Evolutionary conservation across 2,329 filamentous ascomycete genomes (phyloP), one percentile per base, ranked within the genome.

Genomic region (Monosporascus sp.): DNA sequence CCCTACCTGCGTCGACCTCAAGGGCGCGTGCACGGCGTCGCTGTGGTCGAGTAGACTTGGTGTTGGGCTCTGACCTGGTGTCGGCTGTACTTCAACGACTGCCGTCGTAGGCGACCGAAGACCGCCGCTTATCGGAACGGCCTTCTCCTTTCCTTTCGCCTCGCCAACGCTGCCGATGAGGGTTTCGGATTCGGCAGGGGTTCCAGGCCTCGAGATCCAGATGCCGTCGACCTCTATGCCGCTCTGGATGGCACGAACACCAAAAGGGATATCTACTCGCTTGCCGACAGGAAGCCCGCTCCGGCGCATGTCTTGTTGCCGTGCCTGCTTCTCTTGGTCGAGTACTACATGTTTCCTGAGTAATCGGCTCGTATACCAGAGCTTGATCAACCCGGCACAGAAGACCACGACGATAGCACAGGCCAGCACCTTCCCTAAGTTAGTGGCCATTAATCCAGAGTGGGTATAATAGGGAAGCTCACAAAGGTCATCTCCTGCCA

Each of bases 401-500:
- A 96, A 85, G 40, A 92, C 88, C 38, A 84, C 60, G 48, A 82
- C 79, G 59, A 96, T 91, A 55, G 81, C 82, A 60, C 82, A 81
- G 38, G 78, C 89, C 48, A 96, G 79, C 31, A 91, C 80, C 90
- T 95, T 52, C 8, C 24, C 44, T 67, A 49, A 68, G 64, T 53
- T 40, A 49, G 7, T 7, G 49, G 11, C 43, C 38, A 38, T n/a
- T 46, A 17, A 28, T 35, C 17, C 2, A 24, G 15, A 9, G 28
- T 31, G 17, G 24, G 40, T 24, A 18, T 24, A 3, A 14, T 6
- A 3, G 31, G 9, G 35, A 31, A 17, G 78, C 88, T 78, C 75
- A 96, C 91, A 74, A 96, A 90, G 51, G 86, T 89, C 85, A 96
- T 86, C 75, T 96, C 85, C 77, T 94, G 84, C 91, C 91, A 96